Percentiles rank a stretch among this genome's conserved stretches.
phyloP scores from a whole-genome alignment of 495 filamentous ascomycete species.

The Lasiosphaeria hispida region DNA sequence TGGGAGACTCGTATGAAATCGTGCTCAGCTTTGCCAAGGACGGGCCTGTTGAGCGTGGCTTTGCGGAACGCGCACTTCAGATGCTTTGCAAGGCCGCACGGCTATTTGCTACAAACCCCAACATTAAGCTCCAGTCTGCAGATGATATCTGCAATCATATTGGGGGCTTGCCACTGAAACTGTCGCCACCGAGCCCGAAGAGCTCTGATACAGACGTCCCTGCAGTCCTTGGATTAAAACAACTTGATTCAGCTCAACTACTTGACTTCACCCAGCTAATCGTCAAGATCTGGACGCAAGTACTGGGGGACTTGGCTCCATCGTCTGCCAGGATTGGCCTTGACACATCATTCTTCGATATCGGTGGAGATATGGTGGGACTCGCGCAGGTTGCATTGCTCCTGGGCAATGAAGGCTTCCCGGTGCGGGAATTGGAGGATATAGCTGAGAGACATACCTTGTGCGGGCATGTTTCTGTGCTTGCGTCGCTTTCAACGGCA shows the following conservation, averaged over 20 bases:
- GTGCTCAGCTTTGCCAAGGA: slow-evolving; percentile 19
- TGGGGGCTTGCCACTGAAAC: too few species aligned
- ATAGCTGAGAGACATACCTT: slow-evolving; percentile 18
- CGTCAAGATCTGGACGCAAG: slow-evolving; percentile 17
- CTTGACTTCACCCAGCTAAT: slow-evolving; percentile 4
- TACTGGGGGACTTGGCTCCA: not conserved
- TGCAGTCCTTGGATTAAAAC: not conserved
- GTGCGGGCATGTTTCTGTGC: slow-evolving; percentile 9
- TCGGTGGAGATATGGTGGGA: slow-evolving; percentile 23
- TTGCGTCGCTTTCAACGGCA: too few species aligned
- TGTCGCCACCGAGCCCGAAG: slow-evolving; percentile 1
- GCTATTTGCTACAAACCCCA: slow-evolving; percentile 14
- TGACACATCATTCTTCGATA: slow-evolving; percentile 19
- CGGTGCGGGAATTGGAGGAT: slow-evolving; percentile 16
- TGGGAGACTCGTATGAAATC: slow-evolving; percentile 18
- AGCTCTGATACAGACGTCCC: not conserved
- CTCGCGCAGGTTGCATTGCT: slow-evolving; percentile 21
- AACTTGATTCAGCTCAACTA: slow-evolving; percentile 3
- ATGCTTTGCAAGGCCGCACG: slow-evolving; percentile 18
- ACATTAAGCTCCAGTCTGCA: slow-evolving; percentile 2
- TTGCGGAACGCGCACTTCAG: slow-evolving; percentile 22
- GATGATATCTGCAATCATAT: not conserved
- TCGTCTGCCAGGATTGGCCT: slow-evolving; percentile 1
- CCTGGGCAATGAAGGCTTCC: slow-evolving; percentile 2
- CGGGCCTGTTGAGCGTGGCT: slow-evolving; percentile 16